Conservation (phyloP, 306 rosid species). For the Castanopsis chinensis region DNA sequence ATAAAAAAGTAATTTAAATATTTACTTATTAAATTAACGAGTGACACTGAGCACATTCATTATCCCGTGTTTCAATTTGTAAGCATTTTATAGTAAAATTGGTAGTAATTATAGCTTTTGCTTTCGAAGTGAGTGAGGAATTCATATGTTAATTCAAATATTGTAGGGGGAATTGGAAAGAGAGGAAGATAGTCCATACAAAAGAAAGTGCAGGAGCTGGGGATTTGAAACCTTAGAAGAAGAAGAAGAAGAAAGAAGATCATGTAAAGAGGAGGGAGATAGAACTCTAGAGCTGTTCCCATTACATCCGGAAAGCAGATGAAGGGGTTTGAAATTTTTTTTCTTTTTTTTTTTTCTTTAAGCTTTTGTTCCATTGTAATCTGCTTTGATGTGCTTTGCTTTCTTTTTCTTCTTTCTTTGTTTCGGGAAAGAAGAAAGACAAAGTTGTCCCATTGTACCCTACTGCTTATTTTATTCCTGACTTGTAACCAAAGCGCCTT, state of each 20-base stretch:
- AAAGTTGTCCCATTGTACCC: conserved; percentile 55
- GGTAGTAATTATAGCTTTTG: too few relatives aligned
- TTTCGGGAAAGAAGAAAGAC: conserved; percentile 84
- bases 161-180: conserved; percentile 44
- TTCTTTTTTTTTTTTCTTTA: conserved; percentile 7
- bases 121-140: not conserved
- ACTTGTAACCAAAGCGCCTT: conserved; percentile 50
- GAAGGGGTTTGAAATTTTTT: conserved; percentile 37
- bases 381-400: conserved; percentile 38
- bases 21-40: too few relatives aligned
- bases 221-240: conserved; percentile 58
- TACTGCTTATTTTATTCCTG: conserved; percentile 37
- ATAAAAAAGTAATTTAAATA: too few relatives aligned
- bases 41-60: too few relatives aligned
- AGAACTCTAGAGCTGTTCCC: conserved; percentile 91
- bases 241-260: conserved; percentile 41
- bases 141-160: not conserved
- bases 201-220: conserved; percentile 76
- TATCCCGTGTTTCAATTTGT: too few relatives aligned
- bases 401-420: conserved; percentile 43
- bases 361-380: conserved; percentile 18
- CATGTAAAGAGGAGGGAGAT: conserved; percentile 42
- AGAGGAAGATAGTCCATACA: conserved; percentile 75
- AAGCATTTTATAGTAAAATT: too few relatives aligned
- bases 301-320: conserved; percentile 83